Percentiles rank a stretch among this genome's conserved stretches.
These are phyloP conservation scores for Pleurotus pulmonarius DNA, from an alignment of 768 basidiomycete species.

Conservation along the genomic window DNA sequence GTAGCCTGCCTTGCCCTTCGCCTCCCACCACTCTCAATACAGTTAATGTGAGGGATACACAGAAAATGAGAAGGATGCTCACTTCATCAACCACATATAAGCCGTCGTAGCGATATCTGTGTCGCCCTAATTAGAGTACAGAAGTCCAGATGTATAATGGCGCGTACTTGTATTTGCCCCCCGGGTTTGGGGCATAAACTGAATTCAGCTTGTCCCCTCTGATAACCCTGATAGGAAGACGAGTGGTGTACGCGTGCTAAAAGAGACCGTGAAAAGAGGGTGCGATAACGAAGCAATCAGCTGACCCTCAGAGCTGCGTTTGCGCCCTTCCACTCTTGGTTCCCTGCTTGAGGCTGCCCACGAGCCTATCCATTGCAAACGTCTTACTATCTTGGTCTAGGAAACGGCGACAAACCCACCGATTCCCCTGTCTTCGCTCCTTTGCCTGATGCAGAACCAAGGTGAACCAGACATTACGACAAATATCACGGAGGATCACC, in stretches of 20 bases:
- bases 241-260: background rate
- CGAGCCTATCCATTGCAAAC: background rate
- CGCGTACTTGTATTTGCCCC: background rate
- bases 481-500: background rate
- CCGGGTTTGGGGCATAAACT: background rate
- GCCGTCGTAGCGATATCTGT: background rate
- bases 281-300: background rate
- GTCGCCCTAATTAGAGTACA: background rate
- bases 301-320: background rate
- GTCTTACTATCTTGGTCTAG: background rate
- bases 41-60: too few species aligned
- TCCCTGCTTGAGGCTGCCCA: background rate
- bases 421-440: background rate
- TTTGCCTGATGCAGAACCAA: background rate
- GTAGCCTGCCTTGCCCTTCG: background rate
- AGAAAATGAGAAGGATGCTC: background rate
- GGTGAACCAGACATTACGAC: background rate
- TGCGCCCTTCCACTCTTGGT: background rate
- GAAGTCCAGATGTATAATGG: background rate
- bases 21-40: background rate
- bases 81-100: background rate
- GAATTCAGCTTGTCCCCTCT: background rate
- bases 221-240: background rate
- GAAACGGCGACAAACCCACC: background rate
- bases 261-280: background rate